Conservation (phyloP, 495 filamentous ascomycete species). For the Cetradonia linearis region DNA sequence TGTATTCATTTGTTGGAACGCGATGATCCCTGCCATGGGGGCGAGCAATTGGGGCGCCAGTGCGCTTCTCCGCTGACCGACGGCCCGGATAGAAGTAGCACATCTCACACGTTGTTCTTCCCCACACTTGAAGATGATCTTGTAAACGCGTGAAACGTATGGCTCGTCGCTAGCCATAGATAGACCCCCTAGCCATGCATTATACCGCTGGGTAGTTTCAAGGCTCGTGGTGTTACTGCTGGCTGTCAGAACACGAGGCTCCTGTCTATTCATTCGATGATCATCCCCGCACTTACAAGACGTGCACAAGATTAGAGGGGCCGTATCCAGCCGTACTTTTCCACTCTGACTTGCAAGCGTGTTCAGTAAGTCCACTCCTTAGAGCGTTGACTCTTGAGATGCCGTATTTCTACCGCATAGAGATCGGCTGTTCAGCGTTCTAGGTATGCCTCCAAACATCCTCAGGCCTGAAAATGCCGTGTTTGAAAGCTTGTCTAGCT, state of each 20-base stretch:
- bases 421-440: background rate
- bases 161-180: background rate
- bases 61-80: background rate
- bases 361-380: background rate
- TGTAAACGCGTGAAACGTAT: background rate
- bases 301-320: background rate
- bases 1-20: background rate
- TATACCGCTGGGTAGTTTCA: background rate
- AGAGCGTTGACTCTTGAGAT: background rate
- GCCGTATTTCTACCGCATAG: background rate
- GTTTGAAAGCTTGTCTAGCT: background rate
- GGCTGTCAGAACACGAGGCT: background rate
- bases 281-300: background rate
- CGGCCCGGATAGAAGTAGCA: background rate
- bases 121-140: background rate
- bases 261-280: background rate
- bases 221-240: background rate
- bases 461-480: background rate
- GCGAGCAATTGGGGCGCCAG: background rate
- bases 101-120: background rate
- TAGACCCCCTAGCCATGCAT: background rate
- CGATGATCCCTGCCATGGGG: background rate
- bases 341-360: background rate
- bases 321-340: background rate
- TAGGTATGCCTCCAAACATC: background rate